Conservation (phyloP, 75 land plant genomes). For the Chamaecyparis obtusa region DNA sequence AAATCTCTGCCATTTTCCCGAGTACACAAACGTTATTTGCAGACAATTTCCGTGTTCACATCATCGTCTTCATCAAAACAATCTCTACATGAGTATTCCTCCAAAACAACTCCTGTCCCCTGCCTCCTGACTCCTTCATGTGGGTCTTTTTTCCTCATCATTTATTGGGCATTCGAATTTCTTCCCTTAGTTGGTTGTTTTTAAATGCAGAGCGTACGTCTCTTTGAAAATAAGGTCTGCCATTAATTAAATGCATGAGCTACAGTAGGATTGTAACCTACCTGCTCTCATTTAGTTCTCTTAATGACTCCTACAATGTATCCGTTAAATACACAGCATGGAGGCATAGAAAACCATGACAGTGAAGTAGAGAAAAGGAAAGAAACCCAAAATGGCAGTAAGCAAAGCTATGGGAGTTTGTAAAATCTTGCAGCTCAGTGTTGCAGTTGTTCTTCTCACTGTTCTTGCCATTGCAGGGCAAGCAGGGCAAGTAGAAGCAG, state of each 20-base stretch:
- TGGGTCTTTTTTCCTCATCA: neutral
- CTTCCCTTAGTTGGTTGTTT: neutral
- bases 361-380: neutral
- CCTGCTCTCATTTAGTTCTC: neutral
- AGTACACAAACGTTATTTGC: no score
- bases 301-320: neutral
- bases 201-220: neutral
- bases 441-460: constrained; percentile 4
- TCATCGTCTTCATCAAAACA: no score
- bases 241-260: neutral
- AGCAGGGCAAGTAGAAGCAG: constrained; percentile 21
- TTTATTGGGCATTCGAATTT: neutral
- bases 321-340: neutral
- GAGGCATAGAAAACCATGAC: neutral
- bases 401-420: neutral
- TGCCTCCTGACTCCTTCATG: no score
- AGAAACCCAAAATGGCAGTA: neutral
- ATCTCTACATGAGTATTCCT: no score
- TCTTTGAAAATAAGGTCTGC: neutral
- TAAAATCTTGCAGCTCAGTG: neutral
- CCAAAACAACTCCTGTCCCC: no score
- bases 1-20: no score
- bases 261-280: neutral
- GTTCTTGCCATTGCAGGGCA: constrained; percentile 12
- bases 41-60: no score